Evolutionary conservation across 2,329 filamentous ascomycete species (phyloP), one percentile per base, ranked within the genome.

Genomic region (Acarospora socialis): DNA sequence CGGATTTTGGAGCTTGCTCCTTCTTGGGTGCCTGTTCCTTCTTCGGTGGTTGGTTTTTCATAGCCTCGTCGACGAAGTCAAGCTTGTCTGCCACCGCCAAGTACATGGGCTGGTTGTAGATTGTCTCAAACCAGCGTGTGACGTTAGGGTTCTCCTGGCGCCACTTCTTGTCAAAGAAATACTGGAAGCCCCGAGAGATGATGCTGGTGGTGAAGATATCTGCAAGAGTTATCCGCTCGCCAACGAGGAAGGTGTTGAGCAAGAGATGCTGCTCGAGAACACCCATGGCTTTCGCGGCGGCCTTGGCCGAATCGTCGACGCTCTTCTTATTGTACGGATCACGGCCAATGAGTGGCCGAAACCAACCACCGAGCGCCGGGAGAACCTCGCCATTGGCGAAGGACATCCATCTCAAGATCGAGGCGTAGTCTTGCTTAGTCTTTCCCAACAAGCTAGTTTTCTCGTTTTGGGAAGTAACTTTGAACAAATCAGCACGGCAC

Each of bases 371-470:
- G 46, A 95, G 63, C 44, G 63, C 58, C 43, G 72, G 59, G 46
- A 93, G 69, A 52, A 94, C 58, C 69, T 98, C 87, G 39, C 64
- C 59, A 76, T 95, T 98, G 73, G 79, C 81, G 66, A 77, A 95
- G 46, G 87, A 95, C 78, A 94, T 77, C 90, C 90, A 98, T 65
- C 81, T 82, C 57, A 98, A 71, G 62, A 98, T 98, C 48, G 86
- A 86, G 51, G 90, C 90, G 63, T 95, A 87, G 76, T 98, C 90
- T 71, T 98, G 87, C 80, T 98, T 98, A 67, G 86, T 98, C 79
- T 95, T 95, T 57, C 90, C 90, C 51, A 98, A 77, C 46, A 98
- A 84, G 49, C 84, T 92, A 52, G 90, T 98, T 80, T 95, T 95
- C 78, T 95, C 90, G 63, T 98, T 98, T 69, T 98, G 90, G 50